These are phyloP conservation scores for Zychaea mexicana DNA, from an alignment of 371 early-diverging fungal genomes.

Conservation along the genomic window DNA sequence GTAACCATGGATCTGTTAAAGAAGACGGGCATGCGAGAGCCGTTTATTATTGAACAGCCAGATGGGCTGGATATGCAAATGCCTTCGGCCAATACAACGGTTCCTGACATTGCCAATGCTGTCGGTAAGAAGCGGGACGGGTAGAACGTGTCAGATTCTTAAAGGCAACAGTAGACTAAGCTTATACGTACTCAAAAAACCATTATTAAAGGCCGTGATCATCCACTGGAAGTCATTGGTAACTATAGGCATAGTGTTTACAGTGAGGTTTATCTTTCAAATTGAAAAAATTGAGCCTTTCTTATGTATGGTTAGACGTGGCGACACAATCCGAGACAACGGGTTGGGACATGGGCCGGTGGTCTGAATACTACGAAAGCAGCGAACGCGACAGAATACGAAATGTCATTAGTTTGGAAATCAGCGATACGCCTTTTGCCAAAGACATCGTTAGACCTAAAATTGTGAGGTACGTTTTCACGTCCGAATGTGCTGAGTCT, in stretches of 20 bases:
- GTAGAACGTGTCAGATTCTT: neutral
- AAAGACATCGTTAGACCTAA: slow-evolving; percentile 67
- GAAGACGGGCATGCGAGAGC: slow-evolving; percentile 60
- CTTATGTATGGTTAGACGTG: slow-evolving; percentile 59
- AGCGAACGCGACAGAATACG: slow-evolving; percentile 68
- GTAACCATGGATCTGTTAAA: slow-evolving; percentile 59
- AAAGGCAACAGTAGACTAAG: neutral
- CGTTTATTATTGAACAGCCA: slow-evolving; percentile 59
- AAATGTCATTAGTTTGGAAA: slow-evolving; percentile 90
- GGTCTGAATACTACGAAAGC: slow-evolving; percentile 80
- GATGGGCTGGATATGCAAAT: slow-evolving; percentile 82
- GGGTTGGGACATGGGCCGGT: slow-evolving; percentile 80
- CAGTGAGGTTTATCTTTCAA: neutral
- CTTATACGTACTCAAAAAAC: neutral
- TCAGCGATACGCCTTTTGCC: slow-evolving; percentile 74
- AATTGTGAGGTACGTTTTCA: slow-evolving; percentile 61
- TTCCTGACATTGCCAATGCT: slow-evolving; percentile 67
- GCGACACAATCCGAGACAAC: slow-evolving; percentile 76
- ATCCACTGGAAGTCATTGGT: slow-evolving; percentile 74
- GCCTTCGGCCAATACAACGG: slow-evolving; percentile 67
- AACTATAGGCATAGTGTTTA: slow-evolving; percentile 2
- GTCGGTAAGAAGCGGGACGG: slow-evolving; percentile 66
- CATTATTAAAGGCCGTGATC: slow-evolving; percentile 51
- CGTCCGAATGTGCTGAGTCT: no score
- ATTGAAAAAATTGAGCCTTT: no score